Conservation (phyloP, 2,329 filamentous ascomycete genomes). For the Hymenoscyphus occultus region DNA sequence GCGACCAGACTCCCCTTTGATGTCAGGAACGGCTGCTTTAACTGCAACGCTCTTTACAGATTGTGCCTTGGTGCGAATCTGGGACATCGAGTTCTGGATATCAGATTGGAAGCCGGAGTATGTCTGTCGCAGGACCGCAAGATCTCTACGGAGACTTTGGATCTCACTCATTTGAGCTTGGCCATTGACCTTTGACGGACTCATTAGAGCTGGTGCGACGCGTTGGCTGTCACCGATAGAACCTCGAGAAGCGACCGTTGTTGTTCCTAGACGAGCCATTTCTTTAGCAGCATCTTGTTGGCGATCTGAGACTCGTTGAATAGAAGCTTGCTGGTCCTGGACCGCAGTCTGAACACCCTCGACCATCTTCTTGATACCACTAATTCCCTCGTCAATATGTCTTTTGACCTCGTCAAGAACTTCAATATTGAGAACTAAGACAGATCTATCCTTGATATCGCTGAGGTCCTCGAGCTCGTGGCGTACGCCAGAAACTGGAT, state of each 20-base stretch:
- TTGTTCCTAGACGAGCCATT: constrained; percentile 54
- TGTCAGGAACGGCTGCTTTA: constrained; percentile 66
- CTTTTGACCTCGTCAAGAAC: constrained; percentile 92
- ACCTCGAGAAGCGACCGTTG: constrained; percentile 28
- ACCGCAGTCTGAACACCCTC: constrained; percentile 81
- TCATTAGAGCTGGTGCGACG: constrained; percentile 30
- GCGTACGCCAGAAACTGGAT: constrained; percentile 90
- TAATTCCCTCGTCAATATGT: constrained; percentile 90
- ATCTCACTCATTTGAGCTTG: constrained; percentile 72
- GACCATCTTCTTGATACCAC: constrained; percentile 75
- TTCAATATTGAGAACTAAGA: constrained; percentile 93
- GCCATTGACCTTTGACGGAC: constrained; percentile 31
- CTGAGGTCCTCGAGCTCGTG: constrained; percentile 91
- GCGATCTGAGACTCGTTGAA: constrained; percentile 84
- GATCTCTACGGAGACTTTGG: constrained; percentile 77
- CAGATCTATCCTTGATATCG: constrained; percentile 92
- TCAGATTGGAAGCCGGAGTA: constrained; percentile 90
- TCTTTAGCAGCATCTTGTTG: constrained; percentile 89
- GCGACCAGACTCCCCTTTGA: constrained; percentile 76
- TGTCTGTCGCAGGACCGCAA: constrained; percentile 88
- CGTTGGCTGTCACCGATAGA: constrained; percentile 31
- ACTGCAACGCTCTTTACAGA: constrained; percentile 74
- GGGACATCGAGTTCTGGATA: constrained; percentile 81
- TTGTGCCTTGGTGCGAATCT: constrained; percentile 75
- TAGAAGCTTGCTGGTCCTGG: constrained; percentile 74